Base-by-base conservation (phyloP, 495 filamentous ascomycete species). In the Daldinia vernicosa region DNA sequence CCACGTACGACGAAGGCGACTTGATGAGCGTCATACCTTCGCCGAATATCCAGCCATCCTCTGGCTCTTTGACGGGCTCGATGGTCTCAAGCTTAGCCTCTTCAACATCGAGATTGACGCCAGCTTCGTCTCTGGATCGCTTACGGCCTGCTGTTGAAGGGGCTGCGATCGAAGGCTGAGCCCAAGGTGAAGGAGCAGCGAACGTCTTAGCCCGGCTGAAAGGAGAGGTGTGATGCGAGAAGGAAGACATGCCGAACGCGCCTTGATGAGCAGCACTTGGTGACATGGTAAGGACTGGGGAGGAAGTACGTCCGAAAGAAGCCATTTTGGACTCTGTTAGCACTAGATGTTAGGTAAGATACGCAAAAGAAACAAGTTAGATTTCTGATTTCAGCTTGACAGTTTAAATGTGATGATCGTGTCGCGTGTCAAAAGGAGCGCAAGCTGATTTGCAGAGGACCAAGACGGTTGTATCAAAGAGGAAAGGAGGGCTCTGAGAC, bases 21-120 rank as follows among this genome's bases (percentile, higher is more conserved):
- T 92, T 92, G 78, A 93, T 85, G 65, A 93, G 85, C 2, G 86
- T 87, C 90, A 93, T 94, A 53, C 91, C 91, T 57, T 89, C 88
- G 64, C 91, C 92, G 73, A 92, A 92, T 66, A 82, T 68, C 84
- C 84, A 89, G 69, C 83, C 85, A 63, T 84, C 83, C 75, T 85
- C 86, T 45, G 82, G 76, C 72, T 88, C 85, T 33, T 81, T 77
- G 69, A 77, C 74, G 35, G 78, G 78, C 56, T 77, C 75, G 45
- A 77, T 76, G 22, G 79, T 78, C 47, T 74, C 58, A 27, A 76
- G 72, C 67, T 81, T 72, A 14, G 66, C 69, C 45, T 82, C 64
- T 56, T 82, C 80, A 61, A 81, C 77, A 56, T 88, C 85, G 56
- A 88, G 84, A 61, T 86, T 86, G 58, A 85, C 80, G 53, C 84